Base-by-base conservation (phyloP, 2,329 filamentous ascomycete species). In the Xylariaceae sp. region DNA sequence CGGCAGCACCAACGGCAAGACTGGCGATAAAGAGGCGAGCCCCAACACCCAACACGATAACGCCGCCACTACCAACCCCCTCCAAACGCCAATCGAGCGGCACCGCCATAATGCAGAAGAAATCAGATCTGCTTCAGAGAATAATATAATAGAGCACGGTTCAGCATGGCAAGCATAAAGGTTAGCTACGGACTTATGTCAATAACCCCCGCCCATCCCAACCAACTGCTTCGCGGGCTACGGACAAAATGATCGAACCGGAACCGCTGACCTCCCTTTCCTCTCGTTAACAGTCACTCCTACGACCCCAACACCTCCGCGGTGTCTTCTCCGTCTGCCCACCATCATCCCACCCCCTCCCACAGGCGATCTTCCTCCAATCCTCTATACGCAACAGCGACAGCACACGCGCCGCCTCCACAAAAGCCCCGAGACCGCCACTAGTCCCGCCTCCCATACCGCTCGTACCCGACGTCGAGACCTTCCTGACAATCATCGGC, bases 401-500 rank as follows among this genome's bases (percentile, higher is more conserved):
- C 49, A 48, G 5, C 42, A 51, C 40, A 7, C 53, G 51, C 54
- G 54, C 59, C 34, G 46, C 52, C 37, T 52, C 61, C 9, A 54
- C 56, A 6, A 48, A 50, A 19, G 8, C 55, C 9, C 41, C 49
- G 8, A 47, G 50, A 37, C 44, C 51, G 12, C 57, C 53, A 19
- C 37, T 63, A 5, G 73, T 83, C 34, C 91, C 91, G 2, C 68
- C 78, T 29, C 87, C 91, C 0, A 95, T 87, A 39, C 89, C 90
- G 1, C 91, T 95, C 65, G 85, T 95, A 40, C 92, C 91, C 34
- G 86, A 96, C 70, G 84, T 90, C 41, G 70, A 80, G 64, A 94
- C 91, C 12, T 96, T 99, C 73, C 85, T 97, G 59, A 89, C 82
- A 37, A 79, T 96, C 56, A 96, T 97, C 72, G 94, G 94, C 64